Base-by-base conservation (phyloP, 2,329 filamentous ascomycete species). In the Furcasterigmium sp. region DNA sequence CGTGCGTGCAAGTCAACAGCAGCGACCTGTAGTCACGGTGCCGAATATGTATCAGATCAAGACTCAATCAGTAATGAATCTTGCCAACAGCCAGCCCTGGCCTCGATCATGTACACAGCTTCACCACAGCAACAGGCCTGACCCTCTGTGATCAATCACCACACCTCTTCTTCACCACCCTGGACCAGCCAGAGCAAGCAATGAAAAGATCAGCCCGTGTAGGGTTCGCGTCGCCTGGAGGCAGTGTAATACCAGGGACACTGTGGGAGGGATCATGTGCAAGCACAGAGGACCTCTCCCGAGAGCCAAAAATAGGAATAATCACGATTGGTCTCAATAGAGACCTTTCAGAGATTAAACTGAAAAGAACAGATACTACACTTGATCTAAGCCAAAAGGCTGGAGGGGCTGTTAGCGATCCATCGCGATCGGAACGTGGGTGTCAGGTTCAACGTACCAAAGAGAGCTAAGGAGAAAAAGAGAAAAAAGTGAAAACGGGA, bases 351-450 rank as follows among this genome's bases (percentile, higher is more conserved):
- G 85, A 85, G 83, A 89, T 90, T 90, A 91, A 90, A 89, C 86
- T 91, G 83, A 88, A 86, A 89, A 90, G 85, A 91, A 90, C 85
- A 88, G 84, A 87, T 89, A 89, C 85, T 89, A 88, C 84, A 89
- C 84, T 87, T 89, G 85, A 89, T 89, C 85, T 88, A 86, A 87
- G 80, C 80, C 76, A 80, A 75, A 75, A 72, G 71, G 59, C 56
- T 54, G 35, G 19, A 37, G 35, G 23, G 18, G 35, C 9, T 8
- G 7, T 41, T 42, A 47, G 48, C 46, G 42, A 39, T 39, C 34
- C n/a, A n/a, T 13, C 4, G 3, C 7, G 15, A 32, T 6, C n/a
- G 5, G 10, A 19, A 21, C 11, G 17, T 32, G 23, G 17, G 30
- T n/a, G 23, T 7, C 23, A 26, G 37, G 14, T 32, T 32, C 18